Base-by-base conservation (phyloP, 768 basidiomycete species). In the Boletus speciosus region DNA sequence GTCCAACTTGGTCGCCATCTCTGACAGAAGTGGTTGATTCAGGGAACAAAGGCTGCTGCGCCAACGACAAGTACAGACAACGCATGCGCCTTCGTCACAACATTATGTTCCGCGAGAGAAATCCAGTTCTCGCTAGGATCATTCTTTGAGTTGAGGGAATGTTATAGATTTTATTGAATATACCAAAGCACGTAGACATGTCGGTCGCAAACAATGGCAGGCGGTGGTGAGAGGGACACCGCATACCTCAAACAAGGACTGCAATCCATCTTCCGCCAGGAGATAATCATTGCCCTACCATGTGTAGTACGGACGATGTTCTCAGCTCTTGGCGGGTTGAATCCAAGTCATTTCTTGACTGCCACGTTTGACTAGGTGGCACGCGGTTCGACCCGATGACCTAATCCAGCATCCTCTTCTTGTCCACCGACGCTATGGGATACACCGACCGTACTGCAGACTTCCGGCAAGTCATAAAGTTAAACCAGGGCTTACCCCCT, bases 171-270 rank as follows among this genome's bases (percentile, higher is more conserved):
- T 71, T 25, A 25, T 27, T 27, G 57, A 68, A 65, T 51, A 40
- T 31, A 27, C 25, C 7, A 23, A 11, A 19, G 32, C 12, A 23
- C 2, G 41, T 29, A 25, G 32, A 16, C 10, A 34, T 74, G 70
- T 73, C 8, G 53, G 70, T 73, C 73, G 35, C 66, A 72, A 65
- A 67, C 79, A 86, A 88, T 88, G 82, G 83, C 83, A 79, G 75
- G 76, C 72, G 72, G 73, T 76, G 80, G 80, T 78, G 29, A 55
- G 50, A 61, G 46, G 42, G 38, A 75, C 81, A 76, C 79, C 72
- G 76, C 76, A 74, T 71, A 71, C 87, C 84, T 89, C 87, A 89
- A 88, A 89, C 86, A 71, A 81, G 80, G 83, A 85, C 76, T 47
- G 54, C 52, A 43, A n/a, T 67, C 59, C 44, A 44, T 77, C 64